These are phyloP conservation scores for Dendrobium officinale DNA, from an alignment of 106 monocot species.

Conservation along the genomic window DNA sequence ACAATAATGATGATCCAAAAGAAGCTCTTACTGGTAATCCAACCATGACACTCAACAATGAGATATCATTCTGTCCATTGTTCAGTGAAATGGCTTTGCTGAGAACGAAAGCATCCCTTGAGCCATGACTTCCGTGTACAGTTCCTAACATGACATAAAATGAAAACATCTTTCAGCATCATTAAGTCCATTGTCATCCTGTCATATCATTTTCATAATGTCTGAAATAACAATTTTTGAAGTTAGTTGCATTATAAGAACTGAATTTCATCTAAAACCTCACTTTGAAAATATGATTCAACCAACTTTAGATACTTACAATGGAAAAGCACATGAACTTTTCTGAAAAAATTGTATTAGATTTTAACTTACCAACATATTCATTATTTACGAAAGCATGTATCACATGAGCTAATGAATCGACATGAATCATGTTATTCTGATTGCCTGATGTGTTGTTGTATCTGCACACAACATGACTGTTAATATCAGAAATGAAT, in stretches of 20 bases:
- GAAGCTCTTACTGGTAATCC: constrained; percentile 64
- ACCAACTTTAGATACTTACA: neutral
- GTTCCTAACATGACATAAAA: constrained; percentile 35
- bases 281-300: neutral
- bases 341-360: neutral
- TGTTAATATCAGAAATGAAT: neutral
- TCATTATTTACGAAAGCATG: constrained; percentile 77
- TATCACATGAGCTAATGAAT: constrained; percentile 55
- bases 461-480: constrained; percentile 32
- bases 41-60: constrained; percentile 86
- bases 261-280: too few relatives aligned
- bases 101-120: constrained; percentile 9
- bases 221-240: neutral
- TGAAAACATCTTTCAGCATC: neutral
- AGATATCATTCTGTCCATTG: constrained; percentile 59
- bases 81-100: constrained; percentile 32
- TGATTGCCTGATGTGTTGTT: constrained; percentile 22
- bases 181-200: neutral
- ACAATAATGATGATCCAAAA: neutral
- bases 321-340: neutral
- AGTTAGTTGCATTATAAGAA: too few relatives aligned
- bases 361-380: constrained; percentile 45
- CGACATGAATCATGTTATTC: constrained; percentile 37
- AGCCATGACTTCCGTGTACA: constrained; percentile 39
- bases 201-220: neutral